Percentiles rank a stretch among this genome's conserved stretches.
These are phyloP conservation scores for Obelidium mucronatum DNA, from an alignment of 192 early-diverging fungal species.

Conservation along the genomic window DNA sequence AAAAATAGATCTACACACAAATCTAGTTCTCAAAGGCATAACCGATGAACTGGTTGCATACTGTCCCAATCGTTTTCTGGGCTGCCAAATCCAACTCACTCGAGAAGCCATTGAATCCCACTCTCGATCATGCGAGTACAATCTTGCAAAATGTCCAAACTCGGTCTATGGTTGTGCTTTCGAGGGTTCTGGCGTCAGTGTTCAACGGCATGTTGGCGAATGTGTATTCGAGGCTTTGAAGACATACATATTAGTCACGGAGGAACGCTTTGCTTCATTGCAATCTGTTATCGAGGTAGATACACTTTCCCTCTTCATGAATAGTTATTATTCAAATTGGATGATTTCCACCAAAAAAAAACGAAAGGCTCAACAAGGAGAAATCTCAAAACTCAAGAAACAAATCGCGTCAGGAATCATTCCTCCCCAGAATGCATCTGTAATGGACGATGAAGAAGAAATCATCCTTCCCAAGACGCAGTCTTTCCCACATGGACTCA, in stretches of 20 bases:
- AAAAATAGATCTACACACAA: constrained; percentile 61
- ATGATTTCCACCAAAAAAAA: no score
- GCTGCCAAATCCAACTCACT: constrained; percentile 55
- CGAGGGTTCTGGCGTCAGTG: constrained; percentile 34
- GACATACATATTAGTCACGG: constrained; percentile 53
- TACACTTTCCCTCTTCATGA: not conserved
- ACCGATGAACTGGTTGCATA: constrained; percentile 62
- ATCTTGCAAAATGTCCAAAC: constrained; percentile 53
- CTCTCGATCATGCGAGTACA: constrained; percentile 55
- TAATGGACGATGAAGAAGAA: constrained; percentile 39
- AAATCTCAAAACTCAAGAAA: constrained; percentile 13
- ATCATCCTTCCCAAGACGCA: constrained; percentile 14
- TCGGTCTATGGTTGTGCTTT: constrained; percentile 58
- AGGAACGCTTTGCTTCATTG: constrained; percentile 23
- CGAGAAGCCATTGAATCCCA: constrained; percentile 60
- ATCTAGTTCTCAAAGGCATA: constrained; percentile 60
- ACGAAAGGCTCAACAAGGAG: constrained; percentile 16
- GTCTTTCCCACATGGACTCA: constrained; percentile 32
- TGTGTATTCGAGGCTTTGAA: constrained; percentile 63
- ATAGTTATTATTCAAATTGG: no score
- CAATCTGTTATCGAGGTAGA: constrained; percentile 14
- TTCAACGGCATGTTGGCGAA: constrained; percentile 50
- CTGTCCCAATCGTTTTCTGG: constrained; percentile 59
- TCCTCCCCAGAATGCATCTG: constrained; percentile 48
- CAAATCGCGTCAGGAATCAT: constrained; percentile 26